These are phyloP conservation scores for Conidiobolus incongruus DNA, from an alignment of 371 early-diverging fungal genomes.

Conservation along the genomic window DNA sequence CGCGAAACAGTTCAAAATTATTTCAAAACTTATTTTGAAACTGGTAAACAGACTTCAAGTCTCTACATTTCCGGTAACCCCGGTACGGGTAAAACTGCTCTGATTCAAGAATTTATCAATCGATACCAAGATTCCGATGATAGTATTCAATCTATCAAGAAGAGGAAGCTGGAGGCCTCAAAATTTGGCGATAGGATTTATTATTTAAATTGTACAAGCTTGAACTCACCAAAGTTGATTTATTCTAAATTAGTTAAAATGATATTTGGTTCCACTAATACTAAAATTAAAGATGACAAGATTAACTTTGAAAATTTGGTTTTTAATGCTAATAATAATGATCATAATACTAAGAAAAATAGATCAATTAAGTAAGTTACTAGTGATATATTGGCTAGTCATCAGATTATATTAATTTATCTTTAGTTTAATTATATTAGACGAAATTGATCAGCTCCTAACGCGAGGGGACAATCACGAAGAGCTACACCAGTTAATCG, in stretches of 20 bases:
- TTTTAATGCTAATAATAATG: too few relatives aligned
- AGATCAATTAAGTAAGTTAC: too few relatives aligned
- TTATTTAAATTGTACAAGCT: constrained; percentile 68
- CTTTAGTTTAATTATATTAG: constrained; percentile 54
- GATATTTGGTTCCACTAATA: too few relatives aligned
- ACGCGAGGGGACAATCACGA: constrained; percentile 38
- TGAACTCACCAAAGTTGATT: constrained; percentile 40
- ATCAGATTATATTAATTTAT: too few relatives aligned
- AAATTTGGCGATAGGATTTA: constrained; percentile 16
- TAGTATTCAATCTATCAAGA: constrained; percentile 25
- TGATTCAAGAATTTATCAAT: constrained; percentile 20
- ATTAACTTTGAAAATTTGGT: too few relatives aligned
- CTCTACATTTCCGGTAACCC: constrained; percentile 83
- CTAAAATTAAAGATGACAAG: too few relatives aligned
- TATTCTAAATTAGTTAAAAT: constrained; percentile 33
- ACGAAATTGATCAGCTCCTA: constrained; percentile 77
- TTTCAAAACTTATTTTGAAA: too few relatives aligned
- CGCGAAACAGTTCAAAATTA: too few relatives aligned
- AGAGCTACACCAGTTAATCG: constrained; percentile 76
- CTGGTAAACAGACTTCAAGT: too few relatives aligned
- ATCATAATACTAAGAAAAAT: too few relatives aligned
- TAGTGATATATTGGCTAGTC: too few relatives aligned
- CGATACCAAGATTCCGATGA: too few relatives aligned
- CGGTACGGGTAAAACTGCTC: constrained; percentile 89
- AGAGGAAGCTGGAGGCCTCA: constrained; percentile 5